These are phyloP conservation scores for Peronospora belbahrii DNA, from an alignment of 352 stramenopile species.

Conservation along the genomic window DNA sequence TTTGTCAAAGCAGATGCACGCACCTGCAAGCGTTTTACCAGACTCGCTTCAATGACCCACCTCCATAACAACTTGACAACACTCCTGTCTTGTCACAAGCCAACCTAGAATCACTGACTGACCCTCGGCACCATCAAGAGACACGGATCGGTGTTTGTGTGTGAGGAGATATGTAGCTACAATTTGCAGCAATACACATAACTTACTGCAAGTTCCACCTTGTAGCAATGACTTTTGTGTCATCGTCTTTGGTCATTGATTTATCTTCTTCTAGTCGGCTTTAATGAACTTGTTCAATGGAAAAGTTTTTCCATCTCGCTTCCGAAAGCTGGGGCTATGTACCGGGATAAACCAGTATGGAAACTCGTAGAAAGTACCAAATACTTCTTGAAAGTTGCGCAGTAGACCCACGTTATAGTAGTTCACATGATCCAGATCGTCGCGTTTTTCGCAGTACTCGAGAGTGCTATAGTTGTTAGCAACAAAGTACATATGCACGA, in stretches of 20 bases:
- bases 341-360: conserved; percentile 71
- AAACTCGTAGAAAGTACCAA: conserved; percentile 51
- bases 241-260: background rate
- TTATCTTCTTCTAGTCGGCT: conserved; percentile 29
- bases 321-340: conserved; percentile 40
- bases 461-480: conserved; percentile 75
- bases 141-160: background rate
- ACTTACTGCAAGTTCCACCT: too few species aligned
- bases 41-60: conserved; percentile 49
- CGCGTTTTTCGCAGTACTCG: conserved; percentile 83
- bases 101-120: too few species aligned
- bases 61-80: background rate
- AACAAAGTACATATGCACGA: conserved; percentile 67
- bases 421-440: conserved; percentile 69
- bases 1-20: conserved; percentile 13
- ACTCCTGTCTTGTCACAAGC: too few species aligned
- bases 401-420: conserved; percentile 71
- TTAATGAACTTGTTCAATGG: conserved; percentile 53
- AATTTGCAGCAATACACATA: too few species aligned
- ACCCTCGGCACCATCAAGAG: background rate
- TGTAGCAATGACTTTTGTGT: too few species aligned
- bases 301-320: conserved; percentile 40
- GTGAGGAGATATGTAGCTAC: too few species aligned
- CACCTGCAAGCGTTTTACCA: conserved; percentile 48
- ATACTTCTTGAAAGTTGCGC: conserved; percentile 70